phyloP scores from a whole-genome alignment of 371 early-diverging fungal genomes.

The Mucor lusitanicus region DNA sequence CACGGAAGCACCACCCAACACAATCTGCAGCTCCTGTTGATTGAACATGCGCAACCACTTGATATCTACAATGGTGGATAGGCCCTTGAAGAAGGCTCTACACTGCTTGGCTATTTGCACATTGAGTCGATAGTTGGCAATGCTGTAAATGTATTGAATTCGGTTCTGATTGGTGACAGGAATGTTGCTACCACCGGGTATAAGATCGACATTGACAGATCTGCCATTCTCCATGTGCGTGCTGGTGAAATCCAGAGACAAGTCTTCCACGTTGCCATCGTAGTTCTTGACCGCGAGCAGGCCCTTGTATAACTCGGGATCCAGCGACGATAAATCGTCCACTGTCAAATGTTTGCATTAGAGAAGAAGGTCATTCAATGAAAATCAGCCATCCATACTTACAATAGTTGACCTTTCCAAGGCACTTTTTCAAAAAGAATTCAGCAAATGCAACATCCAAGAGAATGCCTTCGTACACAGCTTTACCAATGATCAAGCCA shows the following conservation, averaged over 20 bases:
- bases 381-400: too few relatives aligned
- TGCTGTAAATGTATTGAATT: conserved; percentile 79
- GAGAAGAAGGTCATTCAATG: too few relatives aligned
- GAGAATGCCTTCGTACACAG: conserved; percentile 90
- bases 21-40: conserved; percentile 85
- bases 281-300: conserved; percentile 83
- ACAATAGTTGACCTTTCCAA: conserved; percentile 73
- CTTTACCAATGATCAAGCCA: conserved; percentile 93
- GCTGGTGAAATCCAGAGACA: conserved; percentile 81
- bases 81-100: conserved; percentile 80
- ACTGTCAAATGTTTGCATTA: conserved; percentile 35
- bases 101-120: conserved; percentile 84
- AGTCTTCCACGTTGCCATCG: conserved; percentile 73
- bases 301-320: conserved; percentile 84
- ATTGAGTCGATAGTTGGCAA: conserved; percentile 80
- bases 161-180: conserved; percentile 85
- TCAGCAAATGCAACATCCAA: conserved; percentile 91
- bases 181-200: conserved; percentile 73
- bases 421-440: conserved; percentile 90
- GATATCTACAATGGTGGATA: conserved; percentile 75
- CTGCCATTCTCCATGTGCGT: conserved; percentile 65
- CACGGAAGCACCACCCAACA: conserved; percentile 82
- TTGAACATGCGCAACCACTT: conserved; percentile 86
- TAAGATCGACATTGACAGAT: conserved; percentile 67
- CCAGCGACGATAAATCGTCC: conserved; percentile 90